phyloP scores from a whole-genome alignment of 1,284 basidiomycete genomes.

The Ustilago crameri region DNA sequence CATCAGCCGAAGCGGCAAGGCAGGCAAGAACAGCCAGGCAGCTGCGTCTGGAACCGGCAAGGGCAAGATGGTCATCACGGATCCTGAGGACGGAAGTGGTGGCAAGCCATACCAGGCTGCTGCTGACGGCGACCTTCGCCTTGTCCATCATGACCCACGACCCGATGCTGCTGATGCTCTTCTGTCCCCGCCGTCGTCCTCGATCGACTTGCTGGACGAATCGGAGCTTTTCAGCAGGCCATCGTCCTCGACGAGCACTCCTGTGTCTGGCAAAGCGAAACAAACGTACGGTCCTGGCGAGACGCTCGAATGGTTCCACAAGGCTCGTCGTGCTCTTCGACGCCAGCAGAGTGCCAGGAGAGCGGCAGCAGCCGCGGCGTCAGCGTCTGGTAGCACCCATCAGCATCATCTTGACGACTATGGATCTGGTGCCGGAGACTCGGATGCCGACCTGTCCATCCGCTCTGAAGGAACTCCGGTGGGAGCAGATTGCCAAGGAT shows the following conservation, averaged over 20 bases:
- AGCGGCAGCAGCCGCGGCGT: slow-evolving; percentile 10
- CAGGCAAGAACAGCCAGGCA: slow-evolving; percentile 6
- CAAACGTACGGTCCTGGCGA: slow-evolving; percentile 33
- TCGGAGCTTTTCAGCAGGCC: slow-evolving; percentile 15
- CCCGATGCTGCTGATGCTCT: slow-evolving; percentile 43
- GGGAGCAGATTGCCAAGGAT: slow-evolving; percentile 17
- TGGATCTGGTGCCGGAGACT: slow-evolving; percentile 24
- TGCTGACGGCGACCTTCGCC: slow-evolving; percentile 49
- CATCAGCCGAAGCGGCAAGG: slow-evolving; percentile 66
- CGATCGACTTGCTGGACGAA: slow-evolving; percentile 27
- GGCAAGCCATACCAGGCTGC: slow-evolving; percentile 49
- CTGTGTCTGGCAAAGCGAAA: slow-evolving; percentile 21
- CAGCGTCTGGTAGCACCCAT: slow-evolving; percentile 1
- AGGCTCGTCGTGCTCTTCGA: slow-evolving; percentile 42
- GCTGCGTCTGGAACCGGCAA: slow-evolving; percentile 24
- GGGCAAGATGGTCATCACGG: slow-evolving; percentile 50
- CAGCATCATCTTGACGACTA: slow-evolving; percentile 11
- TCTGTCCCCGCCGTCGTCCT: slow-evolving; percentile 21
- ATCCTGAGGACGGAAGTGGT: slow-evolving; percentile 48
- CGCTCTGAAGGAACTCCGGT: slow-evolving; percentile 28
- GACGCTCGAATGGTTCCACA: slow-evolving; percentile 58
- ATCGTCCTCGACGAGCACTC: slow-evolving; percentile 19
- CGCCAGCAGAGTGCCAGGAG: slow-evolving; percentile 35
- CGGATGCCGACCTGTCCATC: slow-evolving; percentile 38
- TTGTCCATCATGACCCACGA: slow-evolving; percentile 54